Evolutionary conservation across 2,329 filamentous ascomycete species (phyloP).

Genomic region (Colletotrichum tropicale): DNA sequence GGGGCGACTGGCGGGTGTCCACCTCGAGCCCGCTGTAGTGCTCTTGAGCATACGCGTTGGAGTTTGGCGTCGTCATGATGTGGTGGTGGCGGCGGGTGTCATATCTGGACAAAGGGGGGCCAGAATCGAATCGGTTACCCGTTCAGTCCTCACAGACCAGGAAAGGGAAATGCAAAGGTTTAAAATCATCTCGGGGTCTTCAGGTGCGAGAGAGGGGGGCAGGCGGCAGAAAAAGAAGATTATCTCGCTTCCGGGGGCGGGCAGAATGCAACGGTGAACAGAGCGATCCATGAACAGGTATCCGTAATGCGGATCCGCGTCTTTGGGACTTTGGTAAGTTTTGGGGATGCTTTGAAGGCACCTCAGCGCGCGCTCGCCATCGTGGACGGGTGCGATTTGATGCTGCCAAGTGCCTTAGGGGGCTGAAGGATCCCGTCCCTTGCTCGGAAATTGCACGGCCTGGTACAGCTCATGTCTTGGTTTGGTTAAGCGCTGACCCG

Average conservation of each 20-base stretch:
- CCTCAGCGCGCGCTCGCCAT: neutral
- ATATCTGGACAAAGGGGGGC: neutral
- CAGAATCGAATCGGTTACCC: neutral
- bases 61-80: conserved; percentile 5
- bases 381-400: neutral
- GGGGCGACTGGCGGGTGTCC: neutral
- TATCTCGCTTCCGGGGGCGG: neutral
- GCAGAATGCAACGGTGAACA: neutral
- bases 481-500: conserved; percentile 10
- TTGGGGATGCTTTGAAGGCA: neutral
- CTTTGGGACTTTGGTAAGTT: neutral
- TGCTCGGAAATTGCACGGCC: neutral
- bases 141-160: neutral
- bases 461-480: neutral
- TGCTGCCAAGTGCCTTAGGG: conserved; percentile 4
- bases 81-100: neutral
- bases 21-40: conserved; percentile 13
- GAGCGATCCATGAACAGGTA: neutral
- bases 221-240: neutral
- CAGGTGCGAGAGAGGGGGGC: neutral
- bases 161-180: neutral
- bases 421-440: neutral
- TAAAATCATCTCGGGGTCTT: neutral
- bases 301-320: neutral
- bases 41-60: neutral